Conservation (phyloP, 805 yeast genomes). For the Teunomyces funiuensis region DNA sequence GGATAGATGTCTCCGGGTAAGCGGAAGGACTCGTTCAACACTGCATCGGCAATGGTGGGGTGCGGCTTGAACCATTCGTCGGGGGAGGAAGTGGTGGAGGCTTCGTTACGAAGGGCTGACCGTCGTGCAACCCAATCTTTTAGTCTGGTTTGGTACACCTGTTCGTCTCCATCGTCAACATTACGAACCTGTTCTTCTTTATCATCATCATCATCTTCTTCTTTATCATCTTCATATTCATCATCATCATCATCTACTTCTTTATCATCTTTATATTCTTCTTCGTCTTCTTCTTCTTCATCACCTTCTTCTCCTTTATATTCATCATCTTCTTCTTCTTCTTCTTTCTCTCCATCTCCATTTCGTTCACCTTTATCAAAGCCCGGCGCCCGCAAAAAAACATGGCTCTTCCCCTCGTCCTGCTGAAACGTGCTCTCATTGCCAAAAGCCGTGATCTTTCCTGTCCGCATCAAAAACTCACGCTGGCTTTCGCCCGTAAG, state of each 20-base stretch:
- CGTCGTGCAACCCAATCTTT: constrained; percentile 59
- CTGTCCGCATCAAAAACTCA: constrained; percentile 83
- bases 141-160: constrained; percentile 58
- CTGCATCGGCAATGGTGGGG: constrained; percentile 74
- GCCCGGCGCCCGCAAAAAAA: constrained; percentile 52
- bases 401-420: constrained; percentile 35
- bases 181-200: constrained; percentile 23
- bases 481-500: constrained; percentile 74
- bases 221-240: not conserved
- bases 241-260: not conserved
- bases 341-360: constrained; percentile 15
- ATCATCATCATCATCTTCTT: constrained; percentile 9
- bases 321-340: constrained; percentile 15
- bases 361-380: too few relatives aligned
- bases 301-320: constrained; percentile 8
- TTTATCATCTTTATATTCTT: constrained; percentile 6
- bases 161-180: constrained; percentile 82
- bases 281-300: constrained; percentile 10
- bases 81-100: constrained; percentile 10
- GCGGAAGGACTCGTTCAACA: constrained; percentile 63
- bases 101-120: constrained; percentile 37
- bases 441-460: constrained; percentile 93
- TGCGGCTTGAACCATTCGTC: constrained; percentile 77
- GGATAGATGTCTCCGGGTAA: constrained; percentile 92
- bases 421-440: constrained; percentile 57